Evolutionary conservation across 1,284 basidiomycete species (phyloP), one percentile per base, ranked within the genome.

Genomic region (Ustilago tritici): DNA sequence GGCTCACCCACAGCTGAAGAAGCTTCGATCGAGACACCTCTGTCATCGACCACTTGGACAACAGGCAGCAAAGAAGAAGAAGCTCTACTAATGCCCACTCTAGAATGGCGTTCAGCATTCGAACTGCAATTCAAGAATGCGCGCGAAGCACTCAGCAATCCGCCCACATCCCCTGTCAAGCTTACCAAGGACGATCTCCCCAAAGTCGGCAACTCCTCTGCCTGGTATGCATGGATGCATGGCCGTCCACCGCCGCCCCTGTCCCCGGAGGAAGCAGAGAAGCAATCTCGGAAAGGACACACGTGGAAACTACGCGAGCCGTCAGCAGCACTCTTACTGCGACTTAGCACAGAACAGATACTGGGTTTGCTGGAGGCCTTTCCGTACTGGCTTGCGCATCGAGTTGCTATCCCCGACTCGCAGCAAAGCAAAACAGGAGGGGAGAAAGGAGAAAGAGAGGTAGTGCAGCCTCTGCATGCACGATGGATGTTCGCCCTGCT

Each of bases 401-500:
- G 67, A 1, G 49, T 75, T 0, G 10, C 38, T 8, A 56, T 69
- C 1, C 63, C 65, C 4, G 62, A 64, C 40, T 52, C 63, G 41
- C 61, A 65, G 41, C 52, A 4, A 36, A 58, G n/a, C 19, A 56
- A 46, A 15, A 47, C 31, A 50, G 43, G 41, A 41, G 57, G 15
- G 14, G 36, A 4, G 47, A 40, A 4, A 14, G 57, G 32, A n/a
- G 46, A n/a, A 19, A 38, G 54, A 23, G 87, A 88, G 57, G 87
- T 88, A 19, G 88, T 92, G 34, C 90, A 90, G 4, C 88, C 90
- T 59, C 87, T 89, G 28, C 93, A 95, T 82, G 90, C 91, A 2
- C 90, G 90, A 38, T 97, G 95, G 95, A 91, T 95, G 53, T 94
- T 96, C 85, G 89, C 90, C 3, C 89, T 95, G 50, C 89, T 98